Conservation (phyloP, 2,329 filamentous ascomycete genomes). For the Diaporthe capsici region DNA sequence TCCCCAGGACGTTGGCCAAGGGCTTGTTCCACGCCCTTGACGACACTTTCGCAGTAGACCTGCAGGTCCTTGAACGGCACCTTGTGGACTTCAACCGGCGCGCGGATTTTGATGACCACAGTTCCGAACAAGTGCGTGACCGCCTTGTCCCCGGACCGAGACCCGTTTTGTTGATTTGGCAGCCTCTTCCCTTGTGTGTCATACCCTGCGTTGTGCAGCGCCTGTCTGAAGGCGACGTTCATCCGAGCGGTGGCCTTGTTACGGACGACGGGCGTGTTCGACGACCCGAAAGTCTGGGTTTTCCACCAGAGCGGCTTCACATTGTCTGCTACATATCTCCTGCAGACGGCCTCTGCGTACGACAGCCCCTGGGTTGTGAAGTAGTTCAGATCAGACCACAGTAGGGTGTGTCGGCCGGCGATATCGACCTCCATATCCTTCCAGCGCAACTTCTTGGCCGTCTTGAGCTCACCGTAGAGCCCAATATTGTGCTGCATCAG, state of each 20-base stretch:
- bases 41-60: constrained; percentile 31
- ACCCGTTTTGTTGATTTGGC: neutral
- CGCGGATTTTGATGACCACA: constrained; percentile 37
- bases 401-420: constrained; percentile 18
- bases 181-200: constrained; percentile 41
- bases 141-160: neutral
- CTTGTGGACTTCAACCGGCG: constrained; percentile 31
- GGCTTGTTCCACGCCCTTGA: constrained; percentile 38
- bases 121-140: constrained; percentile 43
- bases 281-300: neutral
- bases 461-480: constrained; percentile 10
- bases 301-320: constrained; percentile 36
- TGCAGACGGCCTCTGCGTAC: constrained; percentile 28
- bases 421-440: neutral
- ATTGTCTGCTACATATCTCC: constrained; percentile 26
- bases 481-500: constrained; percentile 31
- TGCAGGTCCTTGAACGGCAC: constrained; percentile 33
- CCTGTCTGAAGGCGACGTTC: constrained; percentile 43
- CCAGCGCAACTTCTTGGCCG: neutral
- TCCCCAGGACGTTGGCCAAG: constrained; percentile 16
- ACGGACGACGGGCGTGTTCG: constrained; percentile 15
- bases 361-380: constrained; percentile 21
- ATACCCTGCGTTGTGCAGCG: constrained; percentile 46
- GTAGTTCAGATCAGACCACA: constrained; percentile 17
- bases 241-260: constrained; percentile 37